Evolutionary conservation across 305 asterid species (phyloP), one percentile per base, ranked within the genome.

Genomic region (Fraxinus angustifolia): DNA sequence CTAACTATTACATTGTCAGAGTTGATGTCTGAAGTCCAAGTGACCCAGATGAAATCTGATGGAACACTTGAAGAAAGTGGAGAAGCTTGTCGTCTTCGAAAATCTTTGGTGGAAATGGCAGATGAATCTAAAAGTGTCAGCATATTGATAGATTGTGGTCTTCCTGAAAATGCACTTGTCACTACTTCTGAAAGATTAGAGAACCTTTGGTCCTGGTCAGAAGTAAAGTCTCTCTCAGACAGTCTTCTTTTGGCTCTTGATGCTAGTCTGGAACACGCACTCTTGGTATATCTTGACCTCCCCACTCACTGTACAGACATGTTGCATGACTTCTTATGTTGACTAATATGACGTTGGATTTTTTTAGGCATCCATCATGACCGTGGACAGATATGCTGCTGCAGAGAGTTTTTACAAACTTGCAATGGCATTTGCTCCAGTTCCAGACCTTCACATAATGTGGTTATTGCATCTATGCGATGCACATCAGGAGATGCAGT

Each of bases 401-500:
- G 98, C 99, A 45, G 98, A 96, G 91, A 92, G 99, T 86, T 96
- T 91, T 88, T 90, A 96, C 90, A 96, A 92, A 88, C 98, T 96
- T 80, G 99, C 97, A 8, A 92, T 94, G 98, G 97, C 99, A 72
- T 96, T 96, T 89, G 94, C 99, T 71, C 98, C 98, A 74, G 99
- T 96, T 68, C 99, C 99, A 12, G 99, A 96, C 90, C 98, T 96
- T 78, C 98, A 96, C 84, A 96, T 96, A 80, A 96, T 96, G 99
- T 96, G 99, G 99, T 85, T 96, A 83, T 87, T 94, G 84, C 99
- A 96, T 86, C 89, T 96, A 72, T 96, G 99, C 70, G 99, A 96
- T 84, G 99, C 99, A 6, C 99, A 96, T 92, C 99, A 96, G 89
- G 99, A 96, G 90, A 96, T 96, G 99, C 98, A 94, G 85, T 96